Conservation (phyloP, 176 grass and related monocot genomes). For the Aegilops longissima region DNA sequence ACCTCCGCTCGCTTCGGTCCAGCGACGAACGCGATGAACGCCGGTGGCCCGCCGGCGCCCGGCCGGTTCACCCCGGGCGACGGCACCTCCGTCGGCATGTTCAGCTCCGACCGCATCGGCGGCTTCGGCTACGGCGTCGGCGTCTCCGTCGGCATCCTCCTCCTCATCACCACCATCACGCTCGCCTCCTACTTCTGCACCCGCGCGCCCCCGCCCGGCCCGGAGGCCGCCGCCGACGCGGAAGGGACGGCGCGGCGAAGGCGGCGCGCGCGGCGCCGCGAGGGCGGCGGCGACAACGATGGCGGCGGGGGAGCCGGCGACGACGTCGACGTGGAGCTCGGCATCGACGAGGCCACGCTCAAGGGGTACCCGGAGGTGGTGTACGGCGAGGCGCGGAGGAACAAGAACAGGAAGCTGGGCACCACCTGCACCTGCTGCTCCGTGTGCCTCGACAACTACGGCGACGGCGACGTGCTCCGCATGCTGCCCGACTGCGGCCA, state of each 20-base stretch:
- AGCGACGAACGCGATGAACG: conserved; percentile 22
- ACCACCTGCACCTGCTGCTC: conserved; percentile 75
- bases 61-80: conserved; percentile 7
- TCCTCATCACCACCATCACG: conserved; percentile 91
- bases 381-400: conserved; percentile 52
- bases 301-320: neutral
- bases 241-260: neutral
- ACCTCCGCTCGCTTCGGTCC: neutral
- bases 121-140: conserved; percentile 81
- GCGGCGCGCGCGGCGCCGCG: neutral
- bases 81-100: conserved; percentile 46
- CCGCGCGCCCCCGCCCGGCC: conserved; percentile 13
- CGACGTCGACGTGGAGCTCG: conserved; percentile 48
- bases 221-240: neutral
- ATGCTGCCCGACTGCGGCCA: conserved; percentile 84
- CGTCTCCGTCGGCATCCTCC: conserved; percentile 84
- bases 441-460: conserved; percentile 82
- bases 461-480: conserved; percentile 71
- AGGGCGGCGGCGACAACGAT: neutral
- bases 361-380: conserved; percentile 79
- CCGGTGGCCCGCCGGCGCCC: conserved; percentile 20
- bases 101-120: conserved; percentile 66
- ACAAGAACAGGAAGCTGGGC: conserved; percentile 26
- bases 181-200: conserved; percentile 93
- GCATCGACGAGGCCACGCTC: conserved; percentile 78